These are phyloP conservation scores for Yamadazyma epiphylla DNA, from an alignment of 1,139 yeast species.

Conservation along the genomic window DNA sequence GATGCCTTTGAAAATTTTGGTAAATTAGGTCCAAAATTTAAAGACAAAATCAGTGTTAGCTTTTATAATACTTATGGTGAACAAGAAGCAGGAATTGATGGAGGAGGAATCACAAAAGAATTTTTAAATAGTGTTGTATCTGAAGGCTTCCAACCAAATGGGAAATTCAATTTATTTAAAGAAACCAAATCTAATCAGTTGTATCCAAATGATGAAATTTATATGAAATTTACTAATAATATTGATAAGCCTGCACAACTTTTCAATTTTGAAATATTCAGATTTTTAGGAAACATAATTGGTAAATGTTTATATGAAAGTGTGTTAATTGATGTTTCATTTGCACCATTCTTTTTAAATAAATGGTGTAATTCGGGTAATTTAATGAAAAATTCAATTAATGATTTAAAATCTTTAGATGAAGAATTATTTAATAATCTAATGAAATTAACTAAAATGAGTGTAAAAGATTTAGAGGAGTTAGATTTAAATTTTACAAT, in stretches of 20 bases:
- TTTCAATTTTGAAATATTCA: conserved; percentile 36
- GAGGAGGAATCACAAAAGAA: conserved; percentile 95
- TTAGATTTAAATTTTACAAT: conserved; percentile 68
- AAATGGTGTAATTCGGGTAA: conserved; percentile 51
- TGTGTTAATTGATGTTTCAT: conserved; percentile 74
- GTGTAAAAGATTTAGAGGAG: conserved; percentile 50
- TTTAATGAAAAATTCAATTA: conserved; percentile 56
- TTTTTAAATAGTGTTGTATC: conserved; percentile 69
- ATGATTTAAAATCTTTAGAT: conserved; percentile 75
- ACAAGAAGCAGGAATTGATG: conserved; percentile 87
- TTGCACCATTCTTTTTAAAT: conserved; percentile 83
- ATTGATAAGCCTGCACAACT: conserved; percentile 27
- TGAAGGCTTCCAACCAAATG: conserved; percentile 56
- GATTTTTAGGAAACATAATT: conserved; percentile 73
- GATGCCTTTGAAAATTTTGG: conserved; percentile 69
- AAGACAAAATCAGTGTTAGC: conserved; percentile 56
- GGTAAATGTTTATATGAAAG: conserved; percentile 92
- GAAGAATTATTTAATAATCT: conserved; percentile 61
- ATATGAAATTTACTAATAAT: conserved; percentile 20
- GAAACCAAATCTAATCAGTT: conserved; percentile 52
- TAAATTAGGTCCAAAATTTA: conserved; percentile 44
- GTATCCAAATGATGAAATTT: conserved; percentile 70
- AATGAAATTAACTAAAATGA: conserved; percentile 56
- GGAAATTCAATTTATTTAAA: conserved; percentile 39
- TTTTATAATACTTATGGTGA: conserved; percentile 73